These are phyloP conservation scores for Tolypocladium tundrense DNA, from an alignment of 2,329 filamentous ascomycete species.

Conservation along the genomic window DNA sequence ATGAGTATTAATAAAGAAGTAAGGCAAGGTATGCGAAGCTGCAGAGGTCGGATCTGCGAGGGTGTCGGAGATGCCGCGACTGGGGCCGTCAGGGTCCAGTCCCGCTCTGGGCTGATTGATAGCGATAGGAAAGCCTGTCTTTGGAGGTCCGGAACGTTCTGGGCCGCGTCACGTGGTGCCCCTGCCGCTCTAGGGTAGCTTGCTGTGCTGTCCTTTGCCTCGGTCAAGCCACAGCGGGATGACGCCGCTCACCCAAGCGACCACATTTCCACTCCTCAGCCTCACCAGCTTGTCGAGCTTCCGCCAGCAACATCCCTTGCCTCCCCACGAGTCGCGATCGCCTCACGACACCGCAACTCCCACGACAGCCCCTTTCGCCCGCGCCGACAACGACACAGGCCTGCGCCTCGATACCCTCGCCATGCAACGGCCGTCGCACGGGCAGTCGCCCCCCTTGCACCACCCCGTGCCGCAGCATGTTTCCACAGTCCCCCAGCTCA, in stretches of 20 bases:
- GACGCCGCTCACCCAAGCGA: slow-evolving; percentile 13
- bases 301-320: background rate
- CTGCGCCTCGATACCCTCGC: slow-evolving; percentile 6
- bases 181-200: background rate
- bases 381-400: background rate
- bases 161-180: slow-evolving; percentile 5
- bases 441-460: slow-evolving; percentile 86
- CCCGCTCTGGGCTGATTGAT: background rate
- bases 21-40: background rate
- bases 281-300: slow-evolving; percentile 1
- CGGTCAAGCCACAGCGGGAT: background rate
- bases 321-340: background rate
- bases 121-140: background rate
- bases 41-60: background rate
- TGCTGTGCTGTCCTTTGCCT: background rate
- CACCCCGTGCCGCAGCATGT: slow-evolving; percentile 98
- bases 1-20: background rate
- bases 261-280: slow-evolving; percentile 21
- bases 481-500: slow-evolving; percentile 91
- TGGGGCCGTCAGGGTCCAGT: background rate
- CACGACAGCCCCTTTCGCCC: background rate
- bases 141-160: background rate
- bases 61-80: background rate
- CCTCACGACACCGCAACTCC: background rate
- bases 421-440: slow-evolving; percentile 83